Conservation (phyloP, 495 filamentous ascomycete genomes). For the Rhypophila decipiens region DNA sequence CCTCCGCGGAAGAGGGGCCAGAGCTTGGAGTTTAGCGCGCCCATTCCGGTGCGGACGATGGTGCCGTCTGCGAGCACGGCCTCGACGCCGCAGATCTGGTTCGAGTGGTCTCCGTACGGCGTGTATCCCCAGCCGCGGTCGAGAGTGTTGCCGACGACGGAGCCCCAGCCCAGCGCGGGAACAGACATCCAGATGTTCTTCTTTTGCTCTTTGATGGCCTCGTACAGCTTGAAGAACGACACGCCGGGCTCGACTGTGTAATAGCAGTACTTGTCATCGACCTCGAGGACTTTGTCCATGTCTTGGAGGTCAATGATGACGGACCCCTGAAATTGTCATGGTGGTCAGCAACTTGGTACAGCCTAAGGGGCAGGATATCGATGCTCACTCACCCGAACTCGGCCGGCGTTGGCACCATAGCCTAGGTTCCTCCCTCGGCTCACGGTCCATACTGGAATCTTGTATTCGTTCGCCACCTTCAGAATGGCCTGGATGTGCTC, state of each 20-base stretch:
- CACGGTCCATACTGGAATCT: slow-evolving; percentile 40
- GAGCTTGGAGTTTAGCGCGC: slow-evolving; percentile 23
- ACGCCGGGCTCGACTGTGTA: slow-evolving; percentile 50
- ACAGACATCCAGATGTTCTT: slow-evolving; percentile 43
- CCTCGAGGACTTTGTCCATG: slow-evolving; percentile 48
- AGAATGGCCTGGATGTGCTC: slow-evolving; percentile 8
- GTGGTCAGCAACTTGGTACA: background rate
- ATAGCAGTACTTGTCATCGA: slow-evolving; percentile 46
- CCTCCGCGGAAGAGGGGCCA: slow-evolving; percentile 8
- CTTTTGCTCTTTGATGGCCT: slow-evolving; percentile 36
- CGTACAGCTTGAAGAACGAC: slow-evolving; percentile 45
- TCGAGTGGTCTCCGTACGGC: slow-evolving; percentile 42
- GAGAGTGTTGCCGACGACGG: slow-evolving; percentile 46
- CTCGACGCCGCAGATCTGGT: slow-evolving; percentile 40
- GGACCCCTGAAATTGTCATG: slow-evolving; percentile 24
- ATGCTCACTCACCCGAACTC: slow-evolving; percentile 5
- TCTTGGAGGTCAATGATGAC: slow-evolving; percentile 46
- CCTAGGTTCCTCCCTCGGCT: slow-evolving; percentile 45
- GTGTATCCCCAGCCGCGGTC: slow-evolving; percentile 37
- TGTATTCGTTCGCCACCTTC: slow-evolving; percentile 31
- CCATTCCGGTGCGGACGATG: slow-evolving; percentile 42
- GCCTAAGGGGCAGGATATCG: background rate
- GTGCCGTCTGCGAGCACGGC: slow-evolving; percentile 42
- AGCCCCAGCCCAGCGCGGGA: slow-evolving; percentile 49
- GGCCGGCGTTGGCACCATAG: slow-evolving; percentile 9